These are phyloP conservation scores for Dipteronia sinensis DNA, from an alignment of 345 rosid species.

Conservation along the genomic window DNA sequence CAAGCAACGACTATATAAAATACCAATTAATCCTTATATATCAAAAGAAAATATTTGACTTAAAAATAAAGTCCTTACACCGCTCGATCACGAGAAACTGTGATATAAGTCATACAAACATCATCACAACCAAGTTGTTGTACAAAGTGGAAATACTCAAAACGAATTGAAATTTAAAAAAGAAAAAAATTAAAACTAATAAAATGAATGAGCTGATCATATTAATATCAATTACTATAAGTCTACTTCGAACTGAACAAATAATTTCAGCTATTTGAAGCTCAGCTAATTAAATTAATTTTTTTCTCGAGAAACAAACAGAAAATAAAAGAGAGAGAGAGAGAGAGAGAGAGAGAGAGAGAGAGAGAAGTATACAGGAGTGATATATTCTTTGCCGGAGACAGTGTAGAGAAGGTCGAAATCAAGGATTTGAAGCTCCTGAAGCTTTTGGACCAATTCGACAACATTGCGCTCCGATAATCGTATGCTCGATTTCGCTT, in stretches of 20 bases:
- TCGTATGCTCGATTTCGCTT: constrained; percentile 84
- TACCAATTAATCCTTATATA: neutral
- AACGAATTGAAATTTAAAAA: neutral
- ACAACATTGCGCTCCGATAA: constrained; percentile 94
- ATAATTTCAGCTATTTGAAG: neutral
- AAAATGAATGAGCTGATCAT: neutral
- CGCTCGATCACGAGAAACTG: neutral
- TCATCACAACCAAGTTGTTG: neutral
- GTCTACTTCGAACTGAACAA: neutral
- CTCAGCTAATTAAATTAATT: neutral
- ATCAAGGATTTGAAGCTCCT: constrained; percentile 86
- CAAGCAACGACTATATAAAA: neutral
- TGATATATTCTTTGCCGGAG: constrained; percentile 93
- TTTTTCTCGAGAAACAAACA: constrained; percentile 15
- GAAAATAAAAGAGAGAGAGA: constrained; percentile 2
- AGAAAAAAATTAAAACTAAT: neutral
- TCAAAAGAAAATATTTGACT: neutral
- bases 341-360: constrained; percentile 4
- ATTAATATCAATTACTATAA: neutral
- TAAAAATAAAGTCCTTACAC: neutral
- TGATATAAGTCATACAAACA: neutral
- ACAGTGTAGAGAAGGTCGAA: constrained; percentile 98
- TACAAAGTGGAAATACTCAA: too few species aligned
- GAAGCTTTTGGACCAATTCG: constrained; percentile 95
- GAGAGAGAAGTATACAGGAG: constrained; percentile 49